Evolutionary conservation across 495 filamentous ascomycete genomes (phyloP), one percentile per base, ranked within the genome.

Genomic region (Cercophora sp.): DNA sequence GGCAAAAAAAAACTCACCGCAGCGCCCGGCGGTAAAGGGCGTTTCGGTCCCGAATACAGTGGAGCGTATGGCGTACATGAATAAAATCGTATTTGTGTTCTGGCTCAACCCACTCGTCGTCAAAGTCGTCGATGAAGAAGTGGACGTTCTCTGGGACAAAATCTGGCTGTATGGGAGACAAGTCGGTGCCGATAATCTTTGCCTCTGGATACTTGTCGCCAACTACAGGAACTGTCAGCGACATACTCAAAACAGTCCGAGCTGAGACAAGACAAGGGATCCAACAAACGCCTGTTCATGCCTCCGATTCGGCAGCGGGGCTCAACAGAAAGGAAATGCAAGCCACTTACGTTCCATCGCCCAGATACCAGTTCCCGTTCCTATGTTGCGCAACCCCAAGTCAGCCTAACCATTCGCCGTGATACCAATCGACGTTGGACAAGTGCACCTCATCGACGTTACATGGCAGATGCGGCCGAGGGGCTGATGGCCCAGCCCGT

Each of bases 121-220:
- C 81, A 36, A 84, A 68, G 58, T 86, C 83, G 62, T 85, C 83
- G 36, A 86, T 68, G 49, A 78, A 73, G 59, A 86, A 86, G 34
- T 72, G 71, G 40, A 79, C 72, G 53, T 84, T 85, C 5, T 80
- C 70, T 3, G 80, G 80, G 0, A 82, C 73, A 60, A 76, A 77
- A 41, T 58, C 59, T 1, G 82, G 81, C 48, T 85, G 82, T 46
- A 85, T 85, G 2, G 80, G 76, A 9, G 80, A 84, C 13, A 89
- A 72, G 58, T 89, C 86, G 18, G 85, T 77, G 20, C 85, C 86
- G 31, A 81, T 64, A 22, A 87, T 72, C 18, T 75, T 69, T 2
- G 77, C 69, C 19, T 67, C 37, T 0, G 82, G 83, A 53, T 69
- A 72, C 37, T 56, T 65, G 53, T 71, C 69, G 52, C 59, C 70